These are phyloP conservation scores for Colletotrichum sp. DNA, from an alignment of 2,329 filamentous ascomycete genomes.

Conservation along the genomic window DNA sequence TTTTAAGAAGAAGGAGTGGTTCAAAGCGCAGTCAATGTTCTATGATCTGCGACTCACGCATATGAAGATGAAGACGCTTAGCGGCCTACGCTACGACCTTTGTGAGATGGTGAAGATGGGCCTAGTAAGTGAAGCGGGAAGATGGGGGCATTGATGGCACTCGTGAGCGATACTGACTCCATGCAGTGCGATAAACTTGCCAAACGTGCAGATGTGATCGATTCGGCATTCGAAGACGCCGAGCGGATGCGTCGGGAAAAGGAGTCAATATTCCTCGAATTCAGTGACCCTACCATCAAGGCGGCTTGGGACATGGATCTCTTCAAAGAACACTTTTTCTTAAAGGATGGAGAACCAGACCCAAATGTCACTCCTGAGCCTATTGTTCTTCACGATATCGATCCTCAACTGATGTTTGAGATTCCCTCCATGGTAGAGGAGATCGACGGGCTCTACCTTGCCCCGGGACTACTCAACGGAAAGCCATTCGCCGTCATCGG, in stretches of 20 bases:
- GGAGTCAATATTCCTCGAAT: background rate
- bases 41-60: background rate
- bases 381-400: background rate
- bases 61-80: background rate
- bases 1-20: background rate
- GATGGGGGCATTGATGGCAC: background rate
- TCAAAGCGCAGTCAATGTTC: background rate
- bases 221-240: background rate
- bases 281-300: background rate
- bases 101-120: background rate
- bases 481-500: background rate
- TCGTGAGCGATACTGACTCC: background rate
- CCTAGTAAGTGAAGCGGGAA: background rate
- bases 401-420: background rate
- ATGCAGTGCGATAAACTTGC: background rate
- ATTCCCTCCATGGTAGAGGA: background rate
- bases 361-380: background rate
- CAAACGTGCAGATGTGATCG: background rate
- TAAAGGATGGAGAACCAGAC: background rate
- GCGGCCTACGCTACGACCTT: background rate
- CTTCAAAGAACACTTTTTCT: background rate
- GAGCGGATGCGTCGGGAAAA: background rate
- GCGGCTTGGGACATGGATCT: background rate
- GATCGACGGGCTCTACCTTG: background rate
- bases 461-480: background rate